These are phyloP conservation scores for Thelonectria discophora DNA, from an alignment of 2,329 filamentous ascomycete genomes.

Conservation along the genomic window DNA sequence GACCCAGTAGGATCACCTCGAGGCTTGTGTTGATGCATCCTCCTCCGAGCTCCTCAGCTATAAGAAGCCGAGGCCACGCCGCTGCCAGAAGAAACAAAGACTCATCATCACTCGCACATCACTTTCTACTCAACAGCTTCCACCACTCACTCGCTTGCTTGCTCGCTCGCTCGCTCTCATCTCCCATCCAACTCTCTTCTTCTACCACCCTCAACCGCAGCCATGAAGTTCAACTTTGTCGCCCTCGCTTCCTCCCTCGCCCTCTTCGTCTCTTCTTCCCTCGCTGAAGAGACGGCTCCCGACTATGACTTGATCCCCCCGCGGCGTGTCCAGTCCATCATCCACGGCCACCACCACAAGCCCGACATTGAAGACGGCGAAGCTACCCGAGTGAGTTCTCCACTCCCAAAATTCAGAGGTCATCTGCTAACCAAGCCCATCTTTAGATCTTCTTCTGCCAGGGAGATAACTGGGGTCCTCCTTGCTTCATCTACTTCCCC, in stretches of 20 bases:
- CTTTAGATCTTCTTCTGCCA: constrained; percentile 41
- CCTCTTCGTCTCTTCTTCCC: constrained; percentile 23
- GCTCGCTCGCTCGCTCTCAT: background rate
- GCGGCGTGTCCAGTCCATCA: constrained; percentile 33
- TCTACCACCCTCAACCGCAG: background rate
- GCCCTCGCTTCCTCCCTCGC: constrained; percentile 25
- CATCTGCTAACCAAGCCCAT: constrained; percentile 15
- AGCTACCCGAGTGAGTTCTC: constrained; percentile 30
- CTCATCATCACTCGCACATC: background rate
- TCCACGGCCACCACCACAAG: constrained; percentile 34
- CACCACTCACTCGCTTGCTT: background rate
- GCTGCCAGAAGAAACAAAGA: background rate
- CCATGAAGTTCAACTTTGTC: constrained; percentile 31
- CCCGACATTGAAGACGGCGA: constrained; percentile 26
- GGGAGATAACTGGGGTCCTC: constrained; percentile 39
- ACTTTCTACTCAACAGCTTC: background rate
- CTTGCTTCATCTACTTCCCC: constrained; percentile 37
- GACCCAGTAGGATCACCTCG: background rate
- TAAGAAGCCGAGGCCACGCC: constrained; percentile 7
- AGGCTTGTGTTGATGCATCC: background rate
- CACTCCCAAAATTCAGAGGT: background rate
- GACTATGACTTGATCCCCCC: constrained; percentile 31
- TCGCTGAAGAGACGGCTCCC: constrained; percentile 28
- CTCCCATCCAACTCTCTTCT: background rate
- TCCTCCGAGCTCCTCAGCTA: background rate